Evolutionary conservation across 805 yeast species (phyloP).

Genomic region (Tetrapisispora taiwanensis): DNA sequence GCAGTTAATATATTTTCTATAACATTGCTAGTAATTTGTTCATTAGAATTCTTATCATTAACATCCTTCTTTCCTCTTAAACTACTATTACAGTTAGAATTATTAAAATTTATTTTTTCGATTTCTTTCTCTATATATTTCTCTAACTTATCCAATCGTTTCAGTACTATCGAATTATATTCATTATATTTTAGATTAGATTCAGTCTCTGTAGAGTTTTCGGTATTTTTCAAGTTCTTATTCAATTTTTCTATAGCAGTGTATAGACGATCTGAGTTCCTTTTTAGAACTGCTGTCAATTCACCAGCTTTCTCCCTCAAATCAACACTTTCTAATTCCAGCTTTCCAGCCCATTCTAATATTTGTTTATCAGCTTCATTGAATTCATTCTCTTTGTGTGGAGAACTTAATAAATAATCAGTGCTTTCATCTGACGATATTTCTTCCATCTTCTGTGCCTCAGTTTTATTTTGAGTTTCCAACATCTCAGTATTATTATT

Average conservation of each 20-base stretch:
- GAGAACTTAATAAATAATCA: slow-evolving; percentile 2
- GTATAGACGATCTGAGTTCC: slow-evolving; percentile 6
- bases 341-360: slow-evolving; percentile 40
- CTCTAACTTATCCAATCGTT: background rate
- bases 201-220: background rate
- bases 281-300: slow-evolving; percentile 12
- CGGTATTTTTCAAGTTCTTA: background rate
- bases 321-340: slow-evolving; percentile 41
- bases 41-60: background rate
- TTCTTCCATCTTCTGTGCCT: background rate
- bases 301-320: slow-evolving; percentile 27
- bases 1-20: background rate
- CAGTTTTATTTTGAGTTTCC: background rate
- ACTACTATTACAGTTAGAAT: background rate
- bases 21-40: background rate
- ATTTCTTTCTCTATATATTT: background rate
- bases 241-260: background rate
- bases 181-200: background rate
- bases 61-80: background rate
- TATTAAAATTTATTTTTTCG: background rate
- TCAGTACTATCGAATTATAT: background rate
- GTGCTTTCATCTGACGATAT: slow-evolving; percentile 1
- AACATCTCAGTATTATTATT: too few species aligned
- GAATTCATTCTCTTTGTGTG: background rate
- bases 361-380: slow-evolving; percentile 27